These are phyloP conservation scores for Beta macrorhiza DNA, from an alignment of 179 eudicot genomes.

Conservation along the genomic window DNA sequence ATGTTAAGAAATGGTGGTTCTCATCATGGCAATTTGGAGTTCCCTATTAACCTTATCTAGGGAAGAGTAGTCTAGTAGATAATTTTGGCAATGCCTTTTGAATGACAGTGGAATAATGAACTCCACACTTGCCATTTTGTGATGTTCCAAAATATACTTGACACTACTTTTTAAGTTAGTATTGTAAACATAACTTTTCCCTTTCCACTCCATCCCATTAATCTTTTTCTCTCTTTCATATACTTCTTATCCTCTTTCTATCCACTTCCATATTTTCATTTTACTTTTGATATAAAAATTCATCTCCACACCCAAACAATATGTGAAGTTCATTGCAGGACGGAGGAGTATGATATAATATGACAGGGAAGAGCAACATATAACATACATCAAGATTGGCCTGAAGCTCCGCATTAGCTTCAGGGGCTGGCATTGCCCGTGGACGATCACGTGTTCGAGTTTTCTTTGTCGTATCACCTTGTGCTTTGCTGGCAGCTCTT, in stretches of 20 bases:
- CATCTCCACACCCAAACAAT: not conserved
- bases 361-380: slow-evolving; percentile 12
- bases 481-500: slow-evolving; percentile 65
- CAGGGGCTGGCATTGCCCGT: slow-evolving; percentile 47
- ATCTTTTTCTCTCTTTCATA: not conserved
- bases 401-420: slow-evolving; percentile 57
- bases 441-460: slow-evolving; percentile 43
- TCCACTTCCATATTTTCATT: not conserved
- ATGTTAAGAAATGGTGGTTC: not conserved
- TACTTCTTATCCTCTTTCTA: not conserved
- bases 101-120: not conserved
- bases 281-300: not conserved
- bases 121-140: not conserved
- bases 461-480: slow-evolving; percentile 44
- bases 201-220: not conserved
- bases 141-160: not conserved
- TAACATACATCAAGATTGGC: slow-evolving; percentile 49
- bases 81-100: not conserved
- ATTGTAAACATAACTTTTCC: not conserved
- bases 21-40: not conserved
- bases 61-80: too few relatives aligned
- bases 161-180: not conserved
- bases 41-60: not conserved
- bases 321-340: not conserved
- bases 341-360: not conserved